phyloP scores from a whole-genome alignment of 495 filamentous ascomycete genomes.

The Neurospora sp. region DNA sequence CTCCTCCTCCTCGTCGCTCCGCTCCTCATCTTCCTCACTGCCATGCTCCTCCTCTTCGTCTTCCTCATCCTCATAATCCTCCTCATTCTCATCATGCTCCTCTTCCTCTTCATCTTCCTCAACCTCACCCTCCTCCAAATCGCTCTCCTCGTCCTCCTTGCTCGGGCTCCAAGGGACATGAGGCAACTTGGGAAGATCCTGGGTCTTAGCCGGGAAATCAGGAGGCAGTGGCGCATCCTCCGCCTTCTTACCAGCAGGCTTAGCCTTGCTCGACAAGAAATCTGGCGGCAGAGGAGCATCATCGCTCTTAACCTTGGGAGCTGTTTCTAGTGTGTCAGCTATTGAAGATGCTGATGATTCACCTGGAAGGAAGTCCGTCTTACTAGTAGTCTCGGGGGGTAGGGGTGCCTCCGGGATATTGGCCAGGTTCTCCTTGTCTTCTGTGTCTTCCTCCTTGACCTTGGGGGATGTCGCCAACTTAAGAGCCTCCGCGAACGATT shows the following conservation, averaged over 20 bases:
- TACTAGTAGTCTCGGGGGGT: constrained; percentile 69
- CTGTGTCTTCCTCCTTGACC: constrained; percentile 26
- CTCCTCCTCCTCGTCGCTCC: constrained; percentile 26
- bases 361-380: constrained; percentile 50
- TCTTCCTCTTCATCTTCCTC: constrained; percentile 24
- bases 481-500: not conserved
- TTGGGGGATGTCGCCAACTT: constrained; percentile 12
- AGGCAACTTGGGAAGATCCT: constrained; percentile 9
- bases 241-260: constrained; percentile 4
- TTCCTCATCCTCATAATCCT: constrained; percentile 22
- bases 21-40: constrained; percentile 22
- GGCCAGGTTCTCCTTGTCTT: constrained; percentile 22
- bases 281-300: constrained; percentile 19
- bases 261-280: constrained; percentile 4
- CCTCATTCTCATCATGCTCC: constrained; percentile 25
- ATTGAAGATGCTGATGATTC: constrained; percentile 60
- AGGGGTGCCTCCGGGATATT: constrained; percentile 47
- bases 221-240: constrained; percentile 17
- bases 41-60: constrained; percentile 14
- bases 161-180: constrained; percentile 17
- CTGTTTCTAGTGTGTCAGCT: constrained; percentile 28
- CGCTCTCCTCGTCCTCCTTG: constrained; percentile 12
- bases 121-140: constrained; percentile 17
- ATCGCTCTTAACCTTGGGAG: constrained; percentile 20
- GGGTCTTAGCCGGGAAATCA: constrained; percentile 5